These are phyloP conservation scores for Herpetomonas samuelpessoai DNA, from an alignment of 208 protist genomes.

Conservation along the genomic window DNA sequence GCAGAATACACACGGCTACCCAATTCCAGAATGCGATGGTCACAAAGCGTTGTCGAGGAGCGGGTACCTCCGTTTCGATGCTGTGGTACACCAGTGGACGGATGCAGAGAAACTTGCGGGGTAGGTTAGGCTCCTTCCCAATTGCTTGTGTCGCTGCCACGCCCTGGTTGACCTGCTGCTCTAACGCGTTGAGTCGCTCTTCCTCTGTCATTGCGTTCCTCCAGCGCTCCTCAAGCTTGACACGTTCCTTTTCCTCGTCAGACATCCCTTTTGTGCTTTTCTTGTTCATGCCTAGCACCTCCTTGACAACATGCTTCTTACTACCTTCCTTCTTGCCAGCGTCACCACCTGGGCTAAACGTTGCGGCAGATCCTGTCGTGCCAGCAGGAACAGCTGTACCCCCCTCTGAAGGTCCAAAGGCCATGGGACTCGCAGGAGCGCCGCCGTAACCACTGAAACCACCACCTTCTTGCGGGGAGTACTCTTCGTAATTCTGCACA, in stretches of 20 bases:
- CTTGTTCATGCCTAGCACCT: slow-evolving; percentile 34
- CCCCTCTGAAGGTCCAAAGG: slow-evolving; percentile 14
- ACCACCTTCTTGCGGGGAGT: slow-evolving; percentile 22
- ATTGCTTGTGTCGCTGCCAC: slow-evolving; percentile 14
- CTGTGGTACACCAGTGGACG: slow-evolving; percentile 67
- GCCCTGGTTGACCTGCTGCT: slow-evolving; percentile 24
- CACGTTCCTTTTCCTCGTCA: slow-evolving; percentile 36
- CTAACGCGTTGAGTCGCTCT: slow-evolving; percentile 53
- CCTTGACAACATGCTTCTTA: slow-evolving; percentile 34
- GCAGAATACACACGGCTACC: slow-evolving; percentile 53
- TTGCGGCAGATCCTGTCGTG: neutral
- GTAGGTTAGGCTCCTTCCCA: slow-evolving; percentile 55
- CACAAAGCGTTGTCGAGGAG: slow-evolving; percentile 38
- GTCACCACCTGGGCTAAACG: neutral
- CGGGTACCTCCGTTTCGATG: slow-evolving; percentile 30
- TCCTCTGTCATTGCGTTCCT: slow-evolving; percentile 61
- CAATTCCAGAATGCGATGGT: slow-evolving; percentile 64
- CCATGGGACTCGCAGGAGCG: slow-evolving; percentile 12
- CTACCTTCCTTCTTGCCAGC: slow-evolving; percentile 18
- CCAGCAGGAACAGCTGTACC: neutral
- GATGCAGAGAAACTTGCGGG: slow-evolving; percentile 69
- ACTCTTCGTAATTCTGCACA: slow-evolving; percentile 1
- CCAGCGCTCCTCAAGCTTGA: slow-evolving; percentile 55
- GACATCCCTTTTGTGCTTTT: slow-evolving; percentile 43
- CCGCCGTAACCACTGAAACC: slow-evolving; percentile 1